Base-by-base conservation (phyloP, 2,329 filamentous ascomycete genomes). In the Paraphaeosphaeria sporulosa region DNA sequence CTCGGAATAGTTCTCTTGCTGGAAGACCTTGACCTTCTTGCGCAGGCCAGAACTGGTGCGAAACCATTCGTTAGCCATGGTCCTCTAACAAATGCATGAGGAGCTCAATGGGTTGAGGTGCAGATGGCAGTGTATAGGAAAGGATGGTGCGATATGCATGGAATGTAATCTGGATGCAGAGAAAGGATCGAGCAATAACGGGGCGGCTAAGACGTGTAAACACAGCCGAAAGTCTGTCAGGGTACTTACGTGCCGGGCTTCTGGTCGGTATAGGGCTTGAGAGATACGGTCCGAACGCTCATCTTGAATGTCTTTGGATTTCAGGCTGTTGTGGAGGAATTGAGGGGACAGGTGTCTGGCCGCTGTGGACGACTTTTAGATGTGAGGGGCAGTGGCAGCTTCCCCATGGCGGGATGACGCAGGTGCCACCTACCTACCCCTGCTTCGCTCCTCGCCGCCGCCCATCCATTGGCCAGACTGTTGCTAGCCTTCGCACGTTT, bases 21-120 rank as follows among this genome's bases (percentile, higher is more conserved):
- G 93, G 86, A 99, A 99, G 78, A 97, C 92, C 76, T 92, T 93
- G 83, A 98, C 95, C 88, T 96, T 98, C 84, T 99, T 99, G 67
- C 95, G 93, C 80, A 99, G 93, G 80, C 95, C 95, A 69, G 95
- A 99, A 71, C 94, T 98, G 74, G 59, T 63, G 56, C 60, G 48
- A 49, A 62, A 64, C 57, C 55, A 65, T 30, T 50, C 63, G 67
- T 74, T 58, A 76, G 75, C 69, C 64, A 69, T 64, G 42, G 49
- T 63, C 63, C 62, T 60, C 57, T 54, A 48, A 53, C 27, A 38
- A 38, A 55, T 12, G 46, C 63, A 67, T 67, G 65, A 58, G 51
- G 47, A 55, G 21, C 38, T 59, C 40, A 50, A 34, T 23, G 38
- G 47, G 54, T 38, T 50, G 43, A 47, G 50, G 62, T 57, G 21